Evolutionary conservation across 768 basidiomycete genomes (phyloP), one percentile per base, ranked within the genome.

Genomic region (Roridomyces roridus): DNA sequence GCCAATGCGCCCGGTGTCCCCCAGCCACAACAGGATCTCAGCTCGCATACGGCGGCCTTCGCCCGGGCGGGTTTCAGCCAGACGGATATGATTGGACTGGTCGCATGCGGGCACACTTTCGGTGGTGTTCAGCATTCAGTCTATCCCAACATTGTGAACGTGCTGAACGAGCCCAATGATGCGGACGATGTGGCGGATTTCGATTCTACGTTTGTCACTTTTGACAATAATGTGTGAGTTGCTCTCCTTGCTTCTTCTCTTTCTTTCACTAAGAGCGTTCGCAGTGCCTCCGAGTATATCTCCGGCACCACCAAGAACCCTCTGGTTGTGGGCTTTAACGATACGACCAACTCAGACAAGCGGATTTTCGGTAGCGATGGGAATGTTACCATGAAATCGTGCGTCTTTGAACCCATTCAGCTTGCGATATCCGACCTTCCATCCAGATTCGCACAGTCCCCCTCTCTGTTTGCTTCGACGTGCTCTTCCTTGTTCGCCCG

Each of bases 331-430:
- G 49, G 49, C 3, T 12, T 23, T n/a, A 58, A 58, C 23, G 31
- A 42, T 10, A 58, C 50, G 5, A 58, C 37, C 40, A 52, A 52
- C 41, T 52, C 51, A 23, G 51, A 52, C 24, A 26, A 25, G 20
- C 51, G 51, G 7, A 58, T 58, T 11, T 58, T 58, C 10, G 18
- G 37, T 9, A 49, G 47, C 26, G 56, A 58, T 28, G 49, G 43
- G 0, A 58, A 58, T 11, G 26, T 12, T 3, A 58, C 56, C 17
- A 58, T 58, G 57, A 17, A 8, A 3, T 35, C 42, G 51, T 52
- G 14, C 6, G 41, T 31, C 8, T 18, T 36, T 17, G 14, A 15
- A 24, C 2, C 29, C 21, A 12, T 14, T n/a, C n/a, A n/a, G n/a
- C n/a, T n/a, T n/a, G n/a, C n/a, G n/a, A n/a, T n/a, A n/a, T n/a